A percentile compares a stretch with the other conserved stretches of the same genome.
phyloP scores from a whole-genome alignment of 176 grass and related monocot species.

The Oryza rufipogon region DNA sequence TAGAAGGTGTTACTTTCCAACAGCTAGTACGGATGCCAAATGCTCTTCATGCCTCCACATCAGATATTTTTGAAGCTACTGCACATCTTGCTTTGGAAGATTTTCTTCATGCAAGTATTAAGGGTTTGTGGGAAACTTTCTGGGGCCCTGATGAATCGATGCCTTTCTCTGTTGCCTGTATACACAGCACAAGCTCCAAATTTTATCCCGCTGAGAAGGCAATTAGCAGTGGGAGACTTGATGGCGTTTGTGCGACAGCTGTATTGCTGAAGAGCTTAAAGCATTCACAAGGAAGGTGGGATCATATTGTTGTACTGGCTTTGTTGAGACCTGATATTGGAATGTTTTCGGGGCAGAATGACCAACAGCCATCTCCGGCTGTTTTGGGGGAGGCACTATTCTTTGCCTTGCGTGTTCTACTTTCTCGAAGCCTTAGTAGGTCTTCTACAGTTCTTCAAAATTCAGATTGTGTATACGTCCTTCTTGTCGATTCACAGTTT shows the following conservation, averaged over 20 bases:
- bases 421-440: slow-evolving; percentile 90
- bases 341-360: slow-evolving; percentile 50
- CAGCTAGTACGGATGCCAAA: slow-evolving; percentile 92
- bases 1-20: slow-evolving; percentile 88
- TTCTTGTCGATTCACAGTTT: slow-evolving; percentile 95
- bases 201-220: slow-evolving; percentile 97
- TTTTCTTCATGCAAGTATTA: slow-evolving; percentile 83
- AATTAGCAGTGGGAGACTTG: slow-evolving; percentile 78
- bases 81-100: slow-evolving; percentile 94
- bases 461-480: slow-evolving; percentile 80
- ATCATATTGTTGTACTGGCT: slow-evolving; percentile 83
- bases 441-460: slow-evolving; percentile 72
- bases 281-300: slow-evolving; percentile 82
- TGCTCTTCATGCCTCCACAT: slow-evolving; percentile 76
- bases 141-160: slow-evolving; percentile 80
- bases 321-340: slow-evolving; percentile 82
- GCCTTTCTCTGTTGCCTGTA: slow-evolving; percentile 90
- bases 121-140: slow-evolving; percentile 91
- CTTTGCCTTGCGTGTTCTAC: slow-evolving; percentile 83
- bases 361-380: slow-evolving; percentile 60
- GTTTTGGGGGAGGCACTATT: slow-evolving; percentile 90
- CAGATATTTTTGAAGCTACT: slow-evolving; percentile 76
- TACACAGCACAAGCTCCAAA: slow-evolving; percentile 88
- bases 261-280: slow-evolving; percentile 69
- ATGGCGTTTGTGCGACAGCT: slow-evolving; percentile 84